Base-by-base conservation (phyloP, 2,329 filamentous ascomycete species). In the Phymatotrichopsis omnivora region DNA sequence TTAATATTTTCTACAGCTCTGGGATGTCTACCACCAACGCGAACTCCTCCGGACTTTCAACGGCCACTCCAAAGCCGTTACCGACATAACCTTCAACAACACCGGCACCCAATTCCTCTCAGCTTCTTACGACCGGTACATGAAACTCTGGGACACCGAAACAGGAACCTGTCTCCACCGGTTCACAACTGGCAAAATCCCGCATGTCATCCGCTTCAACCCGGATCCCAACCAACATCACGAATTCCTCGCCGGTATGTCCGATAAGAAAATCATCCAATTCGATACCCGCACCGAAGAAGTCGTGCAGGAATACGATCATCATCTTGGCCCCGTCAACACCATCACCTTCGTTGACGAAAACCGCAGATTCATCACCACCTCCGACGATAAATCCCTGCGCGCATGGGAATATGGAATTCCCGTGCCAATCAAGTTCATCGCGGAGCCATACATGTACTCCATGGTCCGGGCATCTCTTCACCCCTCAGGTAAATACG, bases 331-430 rank as follows among this genome's bases (percentile, higher is more conserved):
- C n/a, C 85, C 91, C 19, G 81, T 98, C 69, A 98, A 98, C 67
- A 96, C 91, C 7, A 85, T 98, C 56, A 91, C 85, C 4, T 98
- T 96, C 64, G 85, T 93, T 56, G 91, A 98, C 63, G 80, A 93
- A 48, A 85, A 87, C 64, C 79, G 89, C 27, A 82, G 93, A 30
- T 98, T 98, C 72, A 91, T 98, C 70, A 93, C 89, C 20, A 98
- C 93, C 1, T 93, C 85, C 0, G 91, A 98, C 68, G 91, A 98
- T 69, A 94, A 95, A 64, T 89, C 82, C 6, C 74, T 98, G 19
- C 81, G 91, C 50, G 89, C 89, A 1, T 98, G 93, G 93, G 93
- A 98, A 66, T 96, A 93, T 68, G 85, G 87, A 58, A 96, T 98
- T 57, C 91, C 91, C 1, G 91, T 98, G 0, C 91, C 91, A 0